Conservation (phyloP, 768 basidiomycete genomes). For the Phaffia australis region DNA sequence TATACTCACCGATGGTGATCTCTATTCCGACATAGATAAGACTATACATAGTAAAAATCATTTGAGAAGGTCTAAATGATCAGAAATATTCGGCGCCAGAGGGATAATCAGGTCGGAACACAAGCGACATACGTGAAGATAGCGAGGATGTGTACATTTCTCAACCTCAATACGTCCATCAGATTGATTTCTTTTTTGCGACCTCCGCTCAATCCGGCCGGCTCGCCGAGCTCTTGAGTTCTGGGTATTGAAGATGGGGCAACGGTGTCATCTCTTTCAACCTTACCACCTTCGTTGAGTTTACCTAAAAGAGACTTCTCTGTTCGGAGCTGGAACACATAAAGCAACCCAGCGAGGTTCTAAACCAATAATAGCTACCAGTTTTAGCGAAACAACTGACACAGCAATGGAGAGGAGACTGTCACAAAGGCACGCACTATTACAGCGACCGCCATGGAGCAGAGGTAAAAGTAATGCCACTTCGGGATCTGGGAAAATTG, state of each 20-base stretch:
- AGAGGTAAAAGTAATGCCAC: constrained; percentile 72
- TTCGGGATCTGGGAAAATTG: constrained; percentile 22
- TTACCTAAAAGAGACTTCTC: constrained; percentile 44
- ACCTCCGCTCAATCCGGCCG: too few relatives aligned
- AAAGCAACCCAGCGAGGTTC: constrained; percentile 45
- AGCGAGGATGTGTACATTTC: constrained; percentile 34
- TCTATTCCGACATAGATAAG: too few relatives aligned
- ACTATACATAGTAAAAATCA: too few relatives aligned
- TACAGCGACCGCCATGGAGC: constrained; percentile 55
- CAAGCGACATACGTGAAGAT: constrained; percentile 35
- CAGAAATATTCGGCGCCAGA: too few relatives aligned
- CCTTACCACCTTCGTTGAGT: too few relatives aligned
- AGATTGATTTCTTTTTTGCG: constrained; percentile 31
- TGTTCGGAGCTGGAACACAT: constrained; percentile 56
- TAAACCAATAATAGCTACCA: not conserved
- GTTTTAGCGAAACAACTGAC: not conserved
- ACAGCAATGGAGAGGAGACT: not conserved
- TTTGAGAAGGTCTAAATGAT: too few relatives aligned
- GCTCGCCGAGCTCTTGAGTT: too few relatives aligned
- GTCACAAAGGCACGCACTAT: constrained; percentile 34
- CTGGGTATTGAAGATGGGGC: not conserved
- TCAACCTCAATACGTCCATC: constrained; percentile 32
- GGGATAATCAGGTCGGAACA: constrained; percentile 33
- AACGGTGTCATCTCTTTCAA: too few relatives aligned
- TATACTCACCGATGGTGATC: too few relatives aligned